These are phyloP conservation scores for Aegilops speltoides DNA, from an alignment of 176 grass and related monocot genomes.

Conservation along the genomic window DNA sequence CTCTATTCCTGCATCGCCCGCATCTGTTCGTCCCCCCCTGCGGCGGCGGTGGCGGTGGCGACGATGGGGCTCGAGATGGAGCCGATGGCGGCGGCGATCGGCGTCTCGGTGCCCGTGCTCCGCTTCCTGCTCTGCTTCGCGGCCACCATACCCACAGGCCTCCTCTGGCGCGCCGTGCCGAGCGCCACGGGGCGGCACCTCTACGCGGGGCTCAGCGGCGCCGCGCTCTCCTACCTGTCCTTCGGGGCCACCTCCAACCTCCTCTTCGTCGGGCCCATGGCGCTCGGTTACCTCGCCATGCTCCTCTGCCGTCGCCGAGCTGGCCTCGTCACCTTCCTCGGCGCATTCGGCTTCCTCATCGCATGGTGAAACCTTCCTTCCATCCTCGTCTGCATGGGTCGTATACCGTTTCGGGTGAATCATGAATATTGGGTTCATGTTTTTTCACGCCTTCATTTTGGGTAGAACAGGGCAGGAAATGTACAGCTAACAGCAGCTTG, in stretches of 20 bases:
- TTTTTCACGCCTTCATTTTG: not conserved
- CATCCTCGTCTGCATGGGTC: conserved; percentile 7
- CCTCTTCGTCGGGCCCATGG: conserved; percentile 89
- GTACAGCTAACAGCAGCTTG: conserved; percentile 3
- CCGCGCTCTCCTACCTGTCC: conserved; percentile 79
- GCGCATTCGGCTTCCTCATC: conserved; percentile 90
- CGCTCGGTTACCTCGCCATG: conserved; percentile 77
- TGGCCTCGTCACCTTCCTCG: conserved; percentile 84
- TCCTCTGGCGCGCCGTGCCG: conserved; percentile 73
- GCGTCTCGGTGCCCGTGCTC: conserved; percentile 88
- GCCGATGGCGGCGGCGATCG: conserved; percentile 80
- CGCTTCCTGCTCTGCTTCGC: conserved; percentile 96
- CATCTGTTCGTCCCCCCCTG: conserved; percentile 24
- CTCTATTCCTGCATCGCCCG: conserved; percentile 17
- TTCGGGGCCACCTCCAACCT: conserved; percentile 90
- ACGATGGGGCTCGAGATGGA: conserved; percentile 77
- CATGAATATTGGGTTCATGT: not conserved
- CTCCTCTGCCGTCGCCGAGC: conserved; percentile 62
- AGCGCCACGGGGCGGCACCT: conserved; percentile 59
- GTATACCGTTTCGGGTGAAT: not conserved
- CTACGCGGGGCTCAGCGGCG: conserved; percentile 81
- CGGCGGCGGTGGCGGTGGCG: not conserved
- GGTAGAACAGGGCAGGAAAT: not conserved
- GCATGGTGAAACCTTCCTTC: conserved; percentile 61
- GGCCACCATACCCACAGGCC: conserved; percentile 86